Evolutionary conservation across 805 yeast genomes (phyloP).

Genomic region (Metschnikowia baotianmanensis): DNA sequence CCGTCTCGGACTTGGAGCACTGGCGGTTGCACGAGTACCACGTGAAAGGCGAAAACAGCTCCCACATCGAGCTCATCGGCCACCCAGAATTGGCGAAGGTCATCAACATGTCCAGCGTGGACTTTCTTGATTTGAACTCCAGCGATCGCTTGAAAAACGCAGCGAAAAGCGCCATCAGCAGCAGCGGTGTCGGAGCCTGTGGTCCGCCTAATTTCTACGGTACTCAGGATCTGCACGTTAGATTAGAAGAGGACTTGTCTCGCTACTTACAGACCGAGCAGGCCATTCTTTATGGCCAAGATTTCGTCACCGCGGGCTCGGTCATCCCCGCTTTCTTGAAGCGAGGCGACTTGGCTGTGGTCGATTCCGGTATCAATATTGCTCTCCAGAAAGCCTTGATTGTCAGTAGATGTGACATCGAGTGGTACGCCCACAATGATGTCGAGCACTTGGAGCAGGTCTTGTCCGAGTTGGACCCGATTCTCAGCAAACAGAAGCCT

Average conservation of each 20-base stretch:
- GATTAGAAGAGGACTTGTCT: slow-evolving; percentile 74
- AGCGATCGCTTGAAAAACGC: slow-evolving; percentile 45
- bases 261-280: slow-evolving; percentile 72
- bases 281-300: slow-evolving; percentile 90
- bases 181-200: slow-evolving; percentile 95
- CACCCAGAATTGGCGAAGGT: slow-evolving; percentile 35
- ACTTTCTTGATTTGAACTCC: slow-evolving; percentile 63
- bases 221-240: slow-evolving; percentile 84
- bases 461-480: slow-evolving; percentile 57
- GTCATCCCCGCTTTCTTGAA: slow-evolving; percentile 92
- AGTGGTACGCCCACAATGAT: slow-evolving; percentile 85
- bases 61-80: slow-evolving; percentile 31
- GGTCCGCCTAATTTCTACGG: slow-evolving; percentile 99
- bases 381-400: slow-evolving; percentile 85
- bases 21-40: slow-evolving; percentile 67
- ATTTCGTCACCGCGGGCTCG: slow-evolving; percentile 79
- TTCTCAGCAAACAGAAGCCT: slow-evolving; percentile 63
- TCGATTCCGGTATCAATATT: slow-evolving; percentile 73
- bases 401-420: slow-evolving; percentile 82
- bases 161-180: slow-evolving; percentile 57
- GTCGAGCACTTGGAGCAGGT: slow-evolving; percentile 75
- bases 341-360: slow-evolving; percentile 90
- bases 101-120: slow-evolving; percentile 67
- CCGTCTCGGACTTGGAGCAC: slow-evolving; percentile 47
- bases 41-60: slow-evolving; percentile 53